Evolutionary conservation across 2,329 filamentous ascomycete species (phyloP), one percentile per base, ranked within the genome.

Genomic region (Fulvia fulva): DNA sequence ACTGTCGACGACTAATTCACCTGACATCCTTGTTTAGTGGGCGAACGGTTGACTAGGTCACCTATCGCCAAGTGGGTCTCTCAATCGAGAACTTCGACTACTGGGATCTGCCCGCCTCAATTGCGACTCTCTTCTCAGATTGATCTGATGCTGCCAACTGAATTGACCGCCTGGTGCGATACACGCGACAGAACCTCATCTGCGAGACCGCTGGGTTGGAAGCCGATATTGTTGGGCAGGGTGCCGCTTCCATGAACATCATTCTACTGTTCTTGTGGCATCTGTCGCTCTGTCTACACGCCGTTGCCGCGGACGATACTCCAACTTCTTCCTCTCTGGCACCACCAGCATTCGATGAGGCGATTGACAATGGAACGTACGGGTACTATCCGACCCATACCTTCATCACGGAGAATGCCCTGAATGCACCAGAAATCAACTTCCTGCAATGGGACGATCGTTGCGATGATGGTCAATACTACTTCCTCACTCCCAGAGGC

Each of bases 91-190:
- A 41, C n/a, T 41, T n/a, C 37, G 5, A 19, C 37, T 41, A 19
- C 37, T 41, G 37, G 14, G 19, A 41, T 2, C 37, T n/a, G 37
- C 37, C 37, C n/a, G 37, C 16, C 5, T 19, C 37, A n/a, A 32
- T 41, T 19, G 16, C 37, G 37, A 7, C n/a, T 41, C 37, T 41
- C 16, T 19, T 41, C 37, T n/a, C n/a, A 72, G 68, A 54, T 79
- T 78, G 60, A 79, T 73, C 6, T 71, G 67, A 67, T 80, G 78
- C 61, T 73, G 67, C 78, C 77, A 80, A 25, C 78, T n/a, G 37
- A n/a, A 41, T n/a, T 41, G 37, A n/a, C 37, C 14, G 37, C n/a
- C 37, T 41, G 44, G 44, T n/a, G 44, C 26, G 47, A 50, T 5
- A 32, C 8, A 26, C 47, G 23, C 23, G n/a, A 50, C 47, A 21